A percentile compares a stretch with the other conserved stretches of the same genome.
These are phyloP conservation scores for Dimocarpus longan DNA, from an alignment of 345 rosid species.

Conservation along the genomic window DNA sequence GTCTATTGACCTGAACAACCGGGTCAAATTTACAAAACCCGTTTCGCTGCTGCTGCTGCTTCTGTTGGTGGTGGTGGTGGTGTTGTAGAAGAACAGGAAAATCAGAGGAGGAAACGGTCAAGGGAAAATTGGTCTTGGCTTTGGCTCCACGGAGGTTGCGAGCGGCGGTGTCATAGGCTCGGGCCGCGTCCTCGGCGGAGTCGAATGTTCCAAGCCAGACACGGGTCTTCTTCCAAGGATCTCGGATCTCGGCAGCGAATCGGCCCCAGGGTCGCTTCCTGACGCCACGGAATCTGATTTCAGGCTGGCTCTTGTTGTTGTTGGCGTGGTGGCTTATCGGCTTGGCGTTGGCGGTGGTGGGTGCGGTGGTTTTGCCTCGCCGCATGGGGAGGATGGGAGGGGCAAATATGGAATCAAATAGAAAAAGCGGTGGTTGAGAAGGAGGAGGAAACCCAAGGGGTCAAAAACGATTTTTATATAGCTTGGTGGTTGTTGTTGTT, in stretches of 20 bases:
- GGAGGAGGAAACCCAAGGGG: background rate
- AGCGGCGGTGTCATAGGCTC: slow-evolving; percentile 43
- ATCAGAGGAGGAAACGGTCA: background rate
- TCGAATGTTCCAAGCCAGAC: slow-evolving; percentile 45
- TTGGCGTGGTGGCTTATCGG: background rate
- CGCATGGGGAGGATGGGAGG: slow-evolving; percentile 15
- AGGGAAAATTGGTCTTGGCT: slow-evolving; percentile 41
- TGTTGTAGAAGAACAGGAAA: background rate
- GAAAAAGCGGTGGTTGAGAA: too few relatives aligned
- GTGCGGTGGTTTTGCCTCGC: slow-evolving; percentile 18
- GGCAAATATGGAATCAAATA: background rate
- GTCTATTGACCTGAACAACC: slow-evolving; percentile 29
- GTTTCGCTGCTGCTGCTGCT: background rate
- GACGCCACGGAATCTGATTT: slow-evolving; percentile 36
- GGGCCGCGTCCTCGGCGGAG: slow-evolving; percentile 41
- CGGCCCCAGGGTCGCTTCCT: slow-evolving; percentile 45
- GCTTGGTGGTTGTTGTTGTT: background rate
- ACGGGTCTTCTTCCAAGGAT: slow-evolving; percentile 44
- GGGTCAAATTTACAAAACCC: slow-evolving; percentile 16
- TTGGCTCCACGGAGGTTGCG: slow-evolving; percentile 38
- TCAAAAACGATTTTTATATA: background rate
- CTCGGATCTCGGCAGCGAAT: slow-evolving; percentile 45
- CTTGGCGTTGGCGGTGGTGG: slow-evolving; percentile 9
- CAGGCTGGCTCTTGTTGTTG: background rate
- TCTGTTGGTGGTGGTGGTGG: background rate